Evolutionary conservation across 768 basidiomycete species (phyloP), one percentile per base, ranked within the genome.

Genomic region (Sistotremastrum suecicum): DNA sequence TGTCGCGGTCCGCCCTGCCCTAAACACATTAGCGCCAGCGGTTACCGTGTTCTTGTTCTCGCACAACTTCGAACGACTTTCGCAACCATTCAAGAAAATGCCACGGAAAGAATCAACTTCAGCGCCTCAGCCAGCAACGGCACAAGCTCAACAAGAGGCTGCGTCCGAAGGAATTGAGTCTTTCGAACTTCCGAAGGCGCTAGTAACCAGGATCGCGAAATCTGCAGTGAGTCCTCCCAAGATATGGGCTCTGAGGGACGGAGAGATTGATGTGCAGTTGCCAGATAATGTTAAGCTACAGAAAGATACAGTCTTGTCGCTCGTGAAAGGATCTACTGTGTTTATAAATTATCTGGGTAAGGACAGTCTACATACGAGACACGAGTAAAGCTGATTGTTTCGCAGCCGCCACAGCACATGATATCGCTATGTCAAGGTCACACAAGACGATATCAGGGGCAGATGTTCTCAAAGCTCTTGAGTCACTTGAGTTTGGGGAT

Each of bases 291-390:
- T 80, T 8, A 94, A 94, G 57, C 62, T 95, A 46, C 85, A 90
- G 54, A 94, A 91, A 51, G 94, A 97, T 48, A 84, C 86, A 0
- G 78, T 91, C 0, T 60, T 84, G 1, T 86, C 89, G 8, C 69
- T 95, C 7, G 71, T 84, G 9, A 91, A 91, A 58, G 82, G 83
- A 32, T 88, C 91, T 3, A 92, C 92, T 0, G 83, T 97, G 43
- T 98, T 97, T 60, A 91, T 99, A 53, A 92, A 85, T 60, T 94
- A 91, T 54, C 68, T 98, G 5, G 82, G 92, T 83, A 59, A 53
- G 80, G 65, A 44, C 28, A 50, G 5, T n/a, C 50, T 41, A 11
- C 37, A 9, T 20, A 6, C 41, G 41, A 20, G 7, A 37, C 29
- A 30, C 6, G 38, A 7, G 11, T 44, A 51, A 45, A 43, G 41